These are phyloP conservation scores for Camellia lanceoleosa DNA, from an alignment of 148 eudicot species.

Conservation along the genomic window DNA sequence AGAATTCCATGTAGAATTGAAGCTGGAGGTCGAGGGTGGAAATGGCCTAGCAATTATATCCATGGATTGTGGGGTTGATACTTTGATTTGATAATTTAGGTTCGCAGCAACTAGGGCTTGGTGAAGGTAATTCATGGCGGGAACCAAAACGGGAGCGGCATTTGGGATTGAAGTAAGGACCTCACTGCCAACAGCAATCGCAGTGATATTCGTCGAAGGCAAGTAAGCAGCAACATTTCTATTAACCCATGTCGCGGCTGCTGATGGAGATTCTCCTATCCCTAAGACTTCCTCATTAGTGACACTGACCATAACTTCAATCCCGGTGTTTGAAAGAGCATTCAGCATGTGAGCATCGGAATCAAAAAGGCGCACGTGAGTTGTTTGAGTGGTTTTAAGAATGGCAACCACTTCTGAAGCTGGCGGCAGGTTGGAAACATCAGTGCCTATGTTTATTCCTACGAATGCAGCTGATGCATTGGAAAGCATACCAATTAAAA, in stretches of 20 bases:
- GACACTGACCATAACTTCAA: conserved; percentile 66
- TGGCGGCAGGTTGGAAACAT: conserved; percentile 42
- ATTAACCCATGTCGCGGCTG: conserved; percentile 69
- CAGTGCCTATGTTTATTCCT: conserved; percentile 60
- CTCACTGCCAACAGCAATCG: conserved; percentile 54
- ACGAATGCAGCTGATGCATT: conserved; percentile 40
- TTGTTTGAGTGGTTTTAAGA: conserved; percentile 43
- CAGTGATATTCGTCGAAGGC: conserved; percentile 67
- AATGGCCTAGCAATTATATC: conserved; percentile 74
- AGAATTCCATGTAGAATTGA: conserved; percentile 75
- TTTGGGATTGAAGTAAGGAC: conserved; percentile 68
- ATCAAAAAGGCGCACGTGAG: conserved; percentile 54
- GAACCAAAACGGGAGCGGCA: conserved; percentile 57
- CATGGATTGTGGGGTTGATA: conserved; percentile 86
- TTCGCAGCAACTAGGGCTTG: conserved; percentile 54
- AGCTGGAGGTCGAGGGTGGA: conserved; percentile 84
- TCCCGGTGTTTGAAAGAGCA: conserved; percentile 61
- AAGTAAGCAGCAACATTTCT: conserved; percentile 56
- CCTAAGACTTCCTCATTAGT: conserved; percentile 73
- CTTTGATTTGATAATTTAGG: conserved; percentile 57
- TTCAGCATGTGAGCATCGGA: conserved; percentile 56
- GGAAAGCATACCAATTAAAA: conserved; percentile 25
- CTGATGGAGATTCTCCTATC: conserved; percentile 66
- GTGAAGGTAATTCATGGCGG: conserved; percentile 64
- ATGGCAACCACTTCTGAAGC: conserved; percentile 53